Evolutionary conservation across 306 rosid genomes (phyloP).

Genomic region (Betula pendula): DNA sequence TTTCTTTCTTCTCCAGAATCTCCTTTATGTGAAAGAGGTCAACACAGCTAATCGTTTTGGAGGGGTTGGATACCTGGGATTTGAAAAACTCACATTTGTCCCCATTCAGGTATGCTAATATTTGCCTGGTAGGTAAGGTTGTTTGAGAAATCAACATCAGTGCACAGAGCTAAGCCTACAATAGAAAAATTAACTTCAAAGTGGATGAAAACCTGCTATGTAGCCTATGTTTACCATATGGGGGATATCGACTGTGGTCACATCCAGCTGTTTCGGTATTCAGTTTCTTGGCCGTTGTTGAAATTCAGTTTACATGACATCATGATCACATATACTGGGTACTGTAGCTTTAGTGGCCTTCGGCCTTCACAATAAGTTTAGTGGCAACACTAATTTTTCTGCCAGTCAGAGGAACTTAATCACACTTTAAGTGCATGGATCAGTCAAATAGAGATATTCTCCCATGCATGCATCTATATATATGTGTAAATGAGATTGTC

Average conservation of each 20-base stretch:
- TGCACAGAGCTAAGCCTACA: not conserved
- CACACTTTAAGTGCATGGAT: slow-evolving; percentile 17
- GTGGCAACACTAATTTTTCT: not conserved
- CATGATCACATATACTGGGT: not conserved
- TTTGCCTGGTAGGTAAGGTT: slow-evolving; percentile 6
- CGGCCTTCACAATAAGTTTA: not conserved
- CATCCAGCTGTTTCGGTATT: not conserved
- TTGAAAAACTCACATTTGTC: slow-evolving; percentile 84
- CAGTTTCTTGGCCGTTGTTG: not conserved
- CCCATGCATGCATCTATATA: not conserved
- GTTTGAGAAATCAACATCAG: not conserved
- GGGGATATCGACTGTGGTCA: not conserved
- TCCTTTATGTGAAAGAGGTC: slow-evolving; percentile 59
- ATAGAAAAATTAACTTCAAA: not conserved
- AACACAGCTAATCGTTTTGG: slow-evolving; percentile 85
- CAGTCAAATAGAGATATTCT: slow-evolving; percentile 13
- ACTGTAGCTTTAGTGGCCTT: not conserved
- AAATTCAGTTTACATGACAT: not conserved
- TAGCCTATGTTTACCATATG: not conserved
- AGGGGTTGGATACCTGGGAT: slow-evolving; percentile 74
- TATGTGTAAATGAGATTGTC: not conserved
- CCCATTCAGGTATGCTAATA: slow-evolving; percentile 75
- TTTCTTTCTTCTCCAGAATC: slow-evolving; percentile 68
- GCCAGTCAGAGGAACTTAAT: slow-evolving; percentile 16
- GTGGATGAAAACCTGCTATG: not conserved